Percentiles rank a stretch among this genome's conserved stretches.
Evolutionary conservation across 495 filamentous ascomycete species (phyloP).

Genomic region (Penicillium nucicola): DNA sequence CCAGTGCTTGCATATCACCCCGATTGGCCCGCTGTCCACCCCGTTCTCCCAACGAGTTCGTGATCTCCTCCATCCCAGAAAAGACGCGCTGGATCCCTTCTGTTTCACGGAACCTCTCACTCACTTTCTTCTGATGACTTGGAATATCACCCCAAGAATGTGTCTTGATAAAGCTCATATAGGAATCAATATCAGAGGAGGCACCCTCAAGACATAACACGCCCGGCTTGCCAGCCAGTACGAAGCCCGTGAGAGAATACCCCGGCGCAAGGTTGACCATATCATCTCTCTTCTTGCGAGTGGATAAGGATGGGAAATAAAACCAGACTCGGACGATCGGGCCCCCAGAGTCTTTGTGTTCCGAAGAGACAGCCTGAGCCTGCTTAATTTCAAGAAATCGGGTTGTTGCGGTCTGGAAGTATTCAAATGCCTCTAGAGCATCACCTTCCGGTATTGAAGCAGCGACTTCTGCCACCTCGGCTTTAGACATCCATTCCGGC

Average conservation of each 20-base stretch:
- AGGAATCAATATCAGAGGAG: slow-evolving; percentile 33
- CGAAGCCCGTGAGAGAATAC: slow-evolving; percentile 37
- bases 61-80: slow-evolving; percentile 38
- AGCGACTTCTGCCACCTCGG: slow-evolving; percentile 27
- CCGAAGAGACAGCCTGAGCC: not conserved
- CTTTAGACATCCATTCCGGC: slow-evolving; percentile 42
- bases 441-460: slow-evolving; percentile 30
- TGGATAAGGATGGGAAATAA: slow-evolving; percentile 41
- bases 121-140: slow-evolving; percentile 42
- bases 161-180: slow-evolving; percentile 44
- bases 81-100: slow-evolving; percentile 29
- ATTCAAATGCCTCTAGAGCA: slow-evolving; percentile 31
- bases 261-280: slow-evolving; percentile 35
- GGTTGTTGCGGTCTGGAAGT: slow-evolving; percentile 24
- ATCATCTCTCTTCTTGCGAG: slow-evolving; percentile 35
- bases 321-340: slow-evolving; percentile 39
- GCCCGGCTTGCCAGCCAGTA: slow-evolving; percentile 39
- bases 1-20: slow-evolving; percentile 46
- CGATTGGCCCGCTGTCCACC: slow-evolving; percentile 40
- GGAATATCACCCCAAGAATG: slow-evolving; percentile 45
- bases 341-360: not conserved
- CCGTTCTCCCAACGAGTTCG: slow-evolving; percentile 35
- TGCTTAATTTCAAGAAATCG: slow-evolving; percentile 28
- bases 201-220: slow-evolving; percentile 38
- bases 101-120: slow-evolving; percentile 37